Conservation (phyloP, 208 protist genomes). For the Acanthamoeba healyi region DNA sequence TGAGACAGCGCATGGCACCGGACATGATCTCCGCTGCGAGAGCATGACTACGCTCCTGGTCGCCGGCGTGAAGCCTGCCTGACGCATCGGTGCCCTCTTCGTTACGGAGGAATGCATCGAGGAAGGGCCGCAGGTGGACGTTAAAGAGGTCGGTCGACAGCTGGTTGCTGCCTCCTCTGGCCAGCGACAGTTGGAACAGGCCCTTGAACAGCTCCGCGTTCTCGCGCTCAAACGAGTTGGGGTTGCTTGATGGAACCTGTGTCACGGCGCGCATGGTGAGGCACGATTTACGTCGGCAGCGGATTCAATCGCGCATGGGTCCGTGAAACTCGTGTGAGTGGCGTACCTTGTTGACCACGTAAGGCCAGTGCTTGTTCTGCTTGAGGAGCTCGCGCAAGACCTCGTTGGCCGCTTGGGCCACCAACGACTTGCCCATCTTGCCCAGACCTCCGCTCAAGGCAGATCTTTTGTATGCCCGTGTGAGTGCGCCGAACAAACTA, state of each 20-base stretch:
- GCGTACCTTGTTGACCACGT: slow-evolving; percentile 34
- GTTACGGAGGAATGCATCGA: background rate
- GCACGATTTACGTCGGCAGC: too few species aligned
- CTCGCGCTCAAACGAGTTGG: background rate
- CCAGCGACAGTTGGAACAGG: slow-evolving; percentile 36
- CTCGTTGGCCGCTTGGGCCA: slow-evolving; percentile 32
- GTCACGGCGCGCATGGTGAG: background rate
- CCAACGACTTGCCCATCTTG: slow-evolving; percentile 11
- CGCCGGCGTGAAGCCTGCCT: slow-evolving; percentile 18
- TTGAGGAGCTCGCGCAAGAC: slow-evolving; percentile 16
- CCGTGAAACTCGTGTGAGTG: background rate
- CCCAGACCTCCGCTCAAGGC: slow-evolving; percentile 10
- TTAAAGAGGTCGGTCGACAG: background rate
- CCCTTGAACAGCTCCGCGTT: slow-evolving; percentile 65
- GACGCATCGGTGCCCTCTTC: background rate
- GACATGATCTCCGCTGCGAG: background rate
- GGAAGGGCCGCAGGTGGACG: background rate
- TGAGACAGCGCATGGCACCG: slow-evolving; percentile 28
- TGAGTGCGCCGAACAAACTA: background rate
- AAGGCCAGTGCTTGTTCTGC: slow-evolving; percentile 10
- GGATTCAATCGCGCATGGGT: background rate
- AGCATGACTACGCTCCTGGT: slow-evolving; percentile 32
- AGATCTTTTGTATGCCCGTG: background rate
- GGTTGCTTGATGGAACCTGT: background rate
- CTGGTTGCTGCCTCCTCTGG: background rate